Evolutionary conservation across 1,284 basidiomycete species (phyloP).

Genomic region (Cutaneotrichosporon cavernicola): DNA sequence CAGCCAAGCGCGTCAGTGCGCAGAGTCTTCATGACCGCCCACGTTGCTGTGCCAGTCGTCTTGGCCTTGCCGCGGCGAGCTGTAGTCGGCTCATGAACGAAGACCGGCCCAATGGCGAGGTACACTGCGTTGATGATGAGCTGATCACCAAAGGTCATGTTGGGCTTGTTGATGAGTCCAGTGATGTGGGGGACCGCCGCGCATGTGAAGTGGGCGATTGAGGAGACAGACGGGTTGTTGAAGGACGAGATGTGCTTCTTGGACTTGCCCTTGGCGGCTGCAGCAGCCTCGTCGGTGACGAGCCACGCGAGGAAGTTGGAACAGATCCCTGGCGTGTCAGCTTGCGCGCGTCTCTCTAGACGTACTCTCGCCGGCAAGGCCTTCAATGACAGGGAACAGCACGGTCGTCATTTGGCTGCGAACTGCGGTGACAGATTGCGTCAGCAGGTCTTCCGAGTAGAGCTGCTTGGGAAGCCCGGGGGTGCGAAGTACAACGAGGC

Average conservation of each 20-base stretch:
- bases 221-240: slow-evolving; percentile 59
- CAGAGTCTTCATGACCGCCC: slow-evolving; percentile 67
- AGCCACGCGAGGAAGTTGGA: slow-evolving; percentile 62
- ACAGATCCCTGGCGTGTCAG: slow-evolving; percentile 30
- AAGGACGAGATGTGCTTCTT: slow-evolving; percentile 31
- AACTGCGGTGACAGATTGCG: slow-evolving; percentile 68
- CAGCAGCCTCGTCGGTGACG: slow-evolving; percentile 55
- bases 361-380: slow-evolving; percentile 56
- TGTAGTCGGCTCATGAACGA: slow-evolving; percentile 65
- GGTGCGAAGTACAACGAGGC: slow-evolving; percentile 70
- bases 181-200: slow-evolving; percentile 47
- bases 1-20: slow-evolving; percentile 76
- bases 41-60: slow-evolving; percentile 58
- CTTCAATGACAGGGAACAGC: slow-evolving; percentile 85
- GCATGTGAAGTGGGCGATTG: slow-evolving; percentile 66
- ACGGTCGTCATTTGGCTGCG: slow-evolving; percentile 77
- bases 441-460: slow-evolving; percentile 89
- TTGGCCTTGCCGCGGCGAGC: slow-evolving; percentile 53
- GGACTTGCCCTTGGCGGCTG: slow-evolving; percentile 35
- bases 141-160: slow-evolving; percentile 74
- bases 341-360: not conserved
- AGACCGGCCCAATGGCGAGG: slow-evolving; percentile 87
- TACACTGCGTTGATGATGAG: slow-evolving; percentile 89
- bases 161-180: slow-evolving; percentile 50
- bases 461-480: slow-evolving; percentile 78